Conservation (phyloP, 305 asterid species). For the Fraxinus nigra region DNA sequence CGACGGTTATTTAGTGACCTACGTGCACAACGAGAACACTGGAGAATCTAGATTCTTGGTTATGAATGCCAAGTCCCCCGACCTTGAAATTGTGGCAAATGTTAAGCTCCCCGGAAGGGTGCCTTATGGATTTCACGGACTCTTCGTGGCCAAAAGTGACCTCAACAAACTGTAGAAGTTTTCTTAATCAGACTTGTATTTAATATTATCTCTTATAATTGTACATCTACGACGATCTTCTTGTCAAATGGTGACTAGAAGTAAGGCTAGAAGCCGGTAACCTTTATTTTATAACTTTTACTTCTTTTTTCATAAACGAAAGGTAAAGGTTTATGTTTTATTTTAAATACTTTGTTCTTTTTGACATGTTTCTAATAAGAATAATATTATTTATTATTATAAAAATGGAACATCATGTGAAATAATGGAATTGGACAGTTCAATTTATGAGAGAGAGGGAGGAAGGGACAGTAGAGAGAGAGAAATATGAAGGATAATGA, state of each 20-base stretch:
- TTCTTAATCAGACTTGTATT: background rate
- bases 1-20: conserved; percentile 31
- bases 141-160: conserved; percentile 29
- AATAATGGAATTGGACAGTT: too few relatives aligned
- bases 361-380: too few relatives aligned
- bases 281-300: background rate
- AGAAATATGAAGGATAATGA: too few relatives aligned
- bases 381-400: too few relatives aligned
- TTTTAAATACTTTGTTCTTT: background rate
- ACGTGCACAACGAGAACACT: conserved; percentile 26
- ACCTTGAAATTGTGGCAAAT: conserved; percentile 25
- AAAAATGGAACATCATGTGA: too few relatives aligned
- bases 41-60: conserved; percentile 35
- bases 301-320: background rate
- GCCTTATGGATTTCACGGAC: conserved; percentile 42
- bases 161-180: conserved; percentile 10
- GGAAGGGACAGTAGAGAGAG: too few relatives aligned
- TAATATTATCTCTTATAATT: background rate
- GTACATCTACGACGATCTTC: background rate
- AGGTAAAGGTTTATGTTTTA: background rate
- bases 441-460: too few relatives aligned
- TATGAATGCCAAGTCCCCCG: conserved; percentile 44
- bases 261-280: background rate
- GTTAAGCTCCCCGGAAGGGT: conserved; percentile 40
- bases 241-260: background rate